phyloP scores from a whole-genome alignment of 257 asterid genomes.

The Apocynum venetum region DNA sequence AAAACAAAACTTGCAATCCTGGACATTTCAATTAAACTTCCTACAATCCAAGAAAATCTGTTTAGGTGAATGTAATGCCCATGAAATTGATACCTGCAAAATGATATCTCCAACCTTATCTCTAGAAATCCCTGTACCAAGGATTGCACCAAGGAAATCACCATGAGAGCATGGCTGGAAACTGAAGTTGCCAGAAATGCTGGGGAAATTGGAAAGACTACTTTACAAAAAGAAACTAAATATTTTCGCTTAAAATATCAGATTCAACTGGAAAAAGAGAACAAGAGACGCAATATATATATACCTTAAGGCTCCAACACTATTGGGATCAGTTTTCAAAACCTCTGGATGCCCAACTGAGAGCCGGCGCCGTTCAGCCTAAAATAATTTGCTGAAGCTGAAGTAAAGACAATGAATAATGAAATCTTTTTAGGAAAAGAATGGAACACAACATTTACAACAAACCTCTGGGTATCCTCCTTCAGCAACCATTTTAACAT shows the following conservation, averaged over 20 bases:
- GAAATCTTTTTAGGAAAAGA: background rate
- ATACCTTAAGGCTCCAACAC: constrained; percentile 81
- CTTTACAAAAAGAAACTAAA: constrained; percentile 14
- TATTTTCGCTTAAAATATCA: constrained; percentile 1
- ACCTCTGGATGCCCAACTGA: constrained; percentile 82
- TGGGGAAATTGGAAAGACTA: constrained; percentile 25
- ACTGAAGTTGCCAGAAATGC: constrained; percentile 85
- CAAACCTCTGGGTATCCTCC: constrained; percentile 98
- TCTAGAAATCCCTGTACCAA: constrained; percentile 88
- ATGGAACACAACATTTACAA: background rate
- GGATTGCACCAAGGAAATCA: constrained; percentile 92
- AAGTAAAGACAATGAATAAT: constrained; percentile 10
- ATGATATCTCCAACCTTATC: constrained; percentile 85
- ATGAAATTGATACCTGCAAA: constrained; percentile 57
- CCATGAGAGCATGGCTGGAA: constrained; percentile 85
- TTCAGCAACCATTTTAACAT: constrained; percentile 58
- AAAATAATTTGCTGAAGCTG: constrained; percentile 10
- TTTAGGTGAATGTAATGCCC: background rate
- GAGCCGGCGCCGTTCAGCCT: constrained; percentile 97
- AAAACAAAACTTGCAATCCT: background rate
- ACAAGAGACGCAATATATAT: constrained; percentile 1
- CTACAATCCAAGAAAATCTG: background rate
- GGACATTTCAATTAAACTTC: background rate
- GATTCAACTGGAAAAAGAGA: constrained; percentile 10
- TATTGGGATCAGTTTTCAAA: constrained; percentile 67